These are phyloP conservation scores for Calamus simplicifolius DNA, from an alignment of 176 grass and related monocot species.

Conservation along the genomic window DNA sequence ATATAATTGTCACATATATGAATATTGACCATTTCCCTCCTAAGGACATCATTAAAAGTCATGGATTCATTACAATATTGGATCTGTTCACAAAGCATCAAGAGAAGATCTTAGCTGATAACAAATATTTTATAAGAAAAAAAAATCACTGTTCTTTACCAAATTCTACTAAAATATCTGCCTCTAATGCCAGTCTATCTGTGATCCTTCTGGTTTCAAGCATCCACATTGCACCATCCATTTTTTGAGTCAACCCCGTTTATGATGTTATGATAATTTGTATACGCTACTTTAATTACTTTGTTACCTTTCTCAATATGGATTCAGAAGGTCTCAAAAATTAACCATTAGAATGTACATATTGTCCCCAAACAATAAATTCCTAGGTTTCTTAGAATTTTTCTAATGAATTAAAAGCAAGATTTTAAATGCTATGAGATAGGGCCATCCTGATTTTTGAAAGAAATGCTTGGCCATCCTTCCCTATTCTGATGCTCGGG, in stretches of 20 bases:
- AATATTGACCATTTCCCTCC: too few species aligned
- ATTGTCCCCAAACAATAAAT: conserved; percentile 22
- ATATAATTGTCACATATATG: too few species aligned
- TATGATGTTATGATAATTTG: too few species aligned
- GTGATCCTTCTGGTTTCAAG: conserved; percentile 4
- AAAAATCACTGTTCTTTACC: not conserved
- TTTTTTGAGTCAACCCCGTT: not conserved
- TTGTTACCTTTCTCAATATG: not conserved
- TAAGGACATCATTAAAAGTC: conserved; percentile 9
- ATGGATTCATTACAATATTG: not conserved
- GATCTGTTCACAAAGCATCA: not conserved
- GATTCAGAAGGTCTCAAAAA: not conserved
- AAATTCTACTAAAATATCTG: not conserved
- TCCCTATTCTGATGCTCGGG: too few species aligned
- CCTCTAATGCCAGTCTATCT: not conserved
- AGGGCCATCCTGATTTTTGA: too few species aligned
- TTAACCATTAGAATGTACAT: conserved; percentile 16
- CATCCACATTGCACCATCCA: not conserved
- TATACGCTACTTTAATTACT: not conserved
- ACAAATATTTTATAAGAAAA: conserved; percentile 4
- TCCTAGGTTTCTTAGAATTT: conserved; percentile 1
- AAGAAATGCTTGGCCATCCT: too few species aligned
- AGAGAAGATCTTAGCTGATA: conserved; percentile 11
- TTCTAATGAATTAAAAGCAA: conserved; percentile 13
- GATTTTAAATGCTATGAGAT: not conserved